These are phyloP conservation scores for Litsea cubeba DNA, from an alignment of 164 flowering plant species.

Conservation along the genomic window DNA sequence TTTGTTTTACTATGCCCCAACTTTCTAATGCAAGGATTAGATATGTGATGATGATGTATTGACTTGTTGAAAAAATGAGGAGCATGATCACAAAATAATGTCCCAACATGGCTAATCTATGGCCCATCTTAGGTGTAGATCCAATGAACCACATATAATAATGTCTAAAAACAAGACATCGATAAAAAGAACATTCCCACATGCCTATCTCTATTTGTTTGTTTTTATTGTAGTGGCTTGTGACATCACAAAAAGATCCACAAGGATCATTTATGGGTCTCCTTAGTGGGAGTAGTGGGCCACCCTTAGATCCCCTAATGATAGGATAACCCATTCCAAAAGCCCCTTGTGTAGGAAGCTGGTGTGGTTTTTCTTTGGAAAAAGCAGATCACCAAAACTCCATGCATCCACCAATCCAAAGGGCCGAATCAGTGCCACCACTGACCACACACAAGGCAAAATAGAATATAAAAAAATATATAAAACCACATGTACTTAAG, in stretches of 20 bases:
- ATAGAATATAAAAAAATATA: neutral
- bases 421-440: constrained; percentile 1
- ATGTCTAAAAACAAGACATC: too few species aligned
- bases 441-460: neutral
- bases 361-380: constrained; percentile 10
- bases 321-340: constrained; percentile 6
- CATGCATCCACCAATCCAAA: constrained; percentile 1
- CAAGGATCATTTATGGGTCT: neutral
- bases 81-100: neutral
- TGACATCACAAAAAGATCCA: constrained; percentile 2
- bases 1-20: neutral
- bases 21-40: neutral
- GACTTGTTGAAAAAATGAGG: neutral
- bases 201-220: neutral
- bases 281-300: constrained; percentile 7
- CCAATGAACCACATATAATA: neutral
- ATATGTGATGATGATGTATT: neutral
- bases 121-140: neutral
- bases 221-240: neutral
- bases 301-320: constrained; percentile 4
- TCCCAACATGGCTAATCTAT: neutral
- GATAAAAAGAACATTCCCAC: constrained; percentile 1
- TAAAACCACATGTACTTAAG: neutral
- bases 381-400: neutral
- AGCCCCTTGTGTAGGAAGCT: constrained; percentile 17